Evolutionary conservation across 768 basidiomycete genomes (phyloP).

Genomic region (Auriscalpium orientale): DNA sequence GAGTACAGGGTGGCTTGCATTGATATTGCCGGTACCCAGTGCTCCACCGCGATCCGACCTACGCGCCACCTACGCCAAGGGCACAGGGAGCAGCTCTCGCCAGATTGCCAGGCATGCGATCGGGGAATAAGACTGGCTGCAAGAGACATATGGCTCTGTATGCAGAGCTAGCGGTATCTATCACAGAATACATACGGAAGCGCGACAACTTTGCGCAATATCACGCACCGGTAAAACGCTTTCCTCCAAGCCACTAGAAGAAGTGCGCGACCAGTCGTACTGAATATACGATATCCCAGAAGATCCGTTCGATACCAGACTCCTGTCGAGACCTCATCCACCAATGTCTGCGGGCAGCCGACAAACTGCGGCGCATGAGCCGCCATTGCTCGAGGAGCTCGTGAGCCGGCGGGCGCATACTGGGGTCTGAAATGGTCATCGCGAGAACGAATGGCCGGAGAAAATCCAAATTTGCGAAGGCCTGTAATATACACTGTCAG

Average conservation of each 20-base stretch:
- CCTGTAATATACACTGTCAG: neutral
- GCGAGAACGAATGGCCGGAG: neutral
- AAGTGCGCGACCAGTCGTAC: neutral
- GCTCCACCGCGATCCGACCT: no score
- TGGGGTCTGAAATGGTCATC: neutral
- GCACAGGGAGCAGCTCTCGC: no score
- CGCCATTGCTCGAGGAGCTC: neutral
- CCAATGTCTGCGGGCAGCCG: neutral
- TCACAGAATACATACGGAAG: no score
- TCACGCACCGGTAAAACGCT: neutral
- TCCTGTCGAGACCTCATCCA: neutral
- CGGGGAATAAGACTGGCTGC: no score
- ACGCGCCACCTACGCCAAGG: no score
- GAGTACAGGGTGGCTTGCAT: no score
- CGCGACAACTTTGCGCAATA: neutral
- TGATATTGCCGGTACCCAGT: no score
- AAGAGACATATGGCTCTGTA: no score
- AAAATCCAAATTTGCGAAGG: neutral
- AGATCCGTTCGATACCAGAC: neutral
- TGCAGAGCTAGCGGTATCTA: no score
- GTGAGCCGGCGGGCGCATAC: neutral
- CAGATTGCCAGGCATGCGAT: no score
- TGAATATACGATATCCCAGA: neutral
- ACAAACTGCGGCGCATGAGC: neutral
- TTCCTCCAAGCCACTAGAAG: neutral